Conservation (phyloP, 768 basidiomycete species). For the Rhizopogon roseolus region DNA sequence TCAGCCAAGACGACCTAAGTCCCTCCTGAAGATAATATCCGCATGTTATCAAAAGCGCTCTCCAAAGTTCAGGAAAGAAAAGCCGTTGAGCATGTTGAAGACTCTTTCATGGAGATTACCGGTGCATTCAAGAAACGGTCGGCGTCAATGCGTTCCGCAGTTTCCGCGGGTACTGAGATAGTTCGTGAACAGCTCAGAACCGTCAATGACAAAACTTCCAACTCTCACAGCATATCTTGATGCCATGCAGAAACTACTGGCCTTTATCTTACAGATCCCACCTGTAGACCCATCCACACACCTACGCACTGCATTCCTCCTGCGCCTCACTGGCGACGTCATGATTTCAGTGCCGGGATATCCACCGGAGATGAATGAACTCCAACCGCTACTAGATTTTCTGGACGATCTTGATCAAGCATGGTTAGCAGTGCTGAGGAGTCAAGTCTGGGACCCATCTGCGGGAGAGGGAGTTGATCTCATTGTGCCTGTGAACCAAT, state of each 20-base stretch:
- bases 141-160: conserved; percentile 15
- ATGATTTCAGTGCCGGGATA: conserved; percentile 62
- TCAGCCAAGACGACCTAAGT: neutral
- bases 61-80: conserved; percentile 58
- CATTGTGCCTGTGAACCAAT: conserved; percentile 33
- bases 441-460: conserved; percentile 63
- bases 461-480: conserved; percentile 36
- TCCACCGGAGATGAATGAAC: conserved; percentile 33
- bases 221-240: conserved; percentile 59
- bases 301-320: conserved; percentile 61
- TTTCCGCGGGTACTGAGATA: neutral
- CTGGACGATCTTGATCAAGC: conserved; percentile 71
- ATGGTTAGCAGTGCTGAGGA: conserved; percentile 63
- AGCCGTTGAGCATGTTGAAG: conserved; percentile 61
- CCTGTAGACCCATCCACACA: conserved; percentile 67
- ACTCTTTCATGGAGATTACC: conserved; percentile 59
- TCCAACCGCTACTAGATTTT: conserved; percentile 58
- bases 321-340: conserved; percentile 67
- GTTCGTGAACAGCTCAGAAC: conserved; percentile 16
- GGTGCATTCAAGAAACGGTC: conserved; percentile 74
- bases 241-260: conserved; percentile 50
- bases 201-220: conserved; percentile 44
- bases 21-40: neutral
- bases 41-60: conserved; percentile 26
- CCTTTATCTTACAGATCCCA: conserved; percentile 68